These are phyloP conservation scores for Quercus phellos DNA, from an alignment of 331 rosid species.

Conservation along the genomic window DNA sequence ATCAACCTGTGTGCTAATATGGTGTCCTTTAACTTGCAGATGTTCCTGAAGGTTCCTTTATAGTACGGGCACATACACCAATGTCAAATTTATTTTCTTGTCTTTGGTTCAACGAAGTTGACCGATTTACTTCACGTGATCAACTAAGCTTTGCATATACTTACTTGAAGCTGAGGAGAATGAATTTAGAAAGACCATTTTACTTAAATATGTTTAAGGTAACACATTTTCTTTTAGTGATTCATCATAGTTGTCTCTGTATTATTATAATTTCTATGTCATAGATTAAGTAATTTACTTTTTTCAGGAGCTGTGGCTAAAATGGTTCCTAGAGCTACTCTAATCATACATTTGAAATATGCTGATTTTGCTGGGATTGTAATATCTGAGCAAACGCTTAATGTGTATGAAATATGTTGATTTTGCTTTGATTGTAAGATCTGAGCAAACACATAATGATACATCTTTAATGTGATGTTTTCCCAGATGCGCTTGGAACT, in stretches of 20 bases:
- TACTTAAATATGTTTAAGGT: conserved; percentile 90
- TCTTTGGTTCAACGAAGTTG: conserved; percentile 98
- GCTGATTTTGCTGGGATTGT: not conserved
- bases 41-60: conserved; percentile 98
- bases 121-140: conserved; percentile 96
- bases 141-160: conserved; percentile 95
- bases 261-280: not conserved
- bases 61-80: conserved; percentile 93
- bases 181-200: conserved; percentile 64
- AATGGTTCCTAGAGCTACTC: not conserved
- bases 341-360: not conserved
- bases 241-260: not conserved
- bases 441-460: not conserved
- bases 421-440: not conserved
- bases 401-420: not conserved
- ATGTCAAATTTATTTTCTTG: conserved; percentile 96
- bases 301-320: not conserved
- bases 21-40: conserved; percentile 46
- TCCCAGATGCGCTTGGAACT: not conserved
- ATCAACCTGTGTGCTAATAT: conserved; percentile 7
- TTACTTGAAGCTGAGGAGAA: conserved; percentile 77
- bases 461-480: not conserved
- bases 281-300: not conserved
- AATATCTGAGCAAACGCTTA: not conserved
- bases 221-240: not conserved